Evolutionary conservation across 305 asterid species (phyloP), one percentile per base, ranked within the genome.

Genomic region (Fraxinus angustifolia): DNA sequence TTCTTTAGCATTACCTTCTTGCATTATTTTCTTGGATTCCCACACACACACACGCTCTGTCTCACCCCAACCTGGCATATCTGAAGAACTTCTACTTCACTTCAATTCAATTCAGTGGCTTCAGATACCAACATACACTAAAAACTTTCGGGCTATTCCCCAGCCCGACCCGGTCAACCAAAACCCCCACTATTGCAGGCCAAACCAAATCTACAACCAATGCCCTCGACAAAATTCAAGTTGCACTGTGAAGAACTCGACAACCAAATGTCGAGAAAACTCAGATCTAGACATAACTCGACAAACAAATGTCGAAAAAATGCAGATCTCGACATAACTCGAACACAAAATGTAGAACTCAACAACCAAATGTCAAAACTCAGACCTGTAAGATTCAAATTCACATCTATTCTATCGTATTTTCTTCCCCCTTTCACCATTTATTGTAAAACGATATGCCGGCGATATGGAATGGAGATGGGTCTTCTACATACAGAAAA

Each of bases 71-170:
- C 62, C 85, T 79, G 21, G 35, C 80, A 3, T 70, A 0, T 17
- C 65, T 53, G 65, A 17, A n/a, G 10, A 6, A 53, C 1, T 0
- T 53, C 26, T 42, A 71, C 40, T 81, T 72, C 48, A 35, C 40
- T 81, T 72, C 87, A 77, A n/a, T 71, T 50, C 84, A 81, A 81
- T 80, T 84, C 79, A 85, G 88, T 90, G 94, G 86, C 92, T 16
- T 82, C 93, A 36, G 87, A 82, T 76, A 48, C 23, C 76, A 79
- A 8, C 23, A 35, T 30, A 53, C 78, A 84, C 79, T 80, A 36
- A 26, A 91, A 89, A 78, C 16, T 80, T 87, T 48, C 82, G 87
- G n/a, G 80, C 79, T 80, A 67, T 70, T 76, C 33, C 6, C 85
- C 81, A 73, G 79, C 77, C 86, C 85, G 4, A 10, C 73, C 30